These are phyloP conservation scores for Takashimella tepidaria DNA, from an alignment of 1,284 basidiomycete genomes.

Conservation along the genomic window DNA sequence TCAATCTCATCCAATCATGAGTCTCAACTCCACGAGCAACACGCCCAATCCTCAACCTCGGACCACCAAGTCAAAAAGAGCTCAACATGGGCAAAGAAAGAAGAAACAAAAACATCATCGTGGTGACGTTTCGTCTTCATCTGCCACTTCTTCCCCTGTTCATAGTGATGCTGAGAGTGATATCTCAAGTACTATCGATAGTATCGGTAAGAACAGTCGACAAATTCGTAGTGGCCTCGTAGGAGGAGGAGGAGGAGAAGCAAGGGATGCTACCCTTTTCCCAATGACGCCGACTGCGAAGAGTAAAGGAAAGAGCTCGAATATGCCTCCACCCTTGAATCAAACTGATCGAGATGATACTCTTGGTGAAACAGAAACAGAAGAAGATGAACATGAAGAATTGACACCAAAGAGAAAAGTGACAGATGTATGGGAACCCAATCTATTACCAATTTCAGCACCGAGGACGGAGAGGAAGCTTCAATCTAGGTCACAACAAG, in stretches of 20 bases:
- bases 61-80: not conserved
- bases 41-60: too few species aligned
- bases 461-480: conserved; percentile 21
- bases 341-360: not conserved
- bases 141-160: conserved; percentile 18
- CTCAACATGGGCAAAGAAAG: not conserved
- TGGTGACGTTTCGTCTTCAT: conserved; percentile 37
- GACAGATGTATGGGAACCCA: conserved; percentile 17
- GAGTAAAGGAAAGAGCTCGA: not conserved
- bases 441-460: conserved; percentile 9
- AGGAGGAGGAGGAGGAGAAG: conserved; percentile 1
- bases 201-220: not conserved
- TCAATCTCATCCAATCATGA: conserved; percentile 12
- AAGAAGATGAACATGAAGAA: conserved; percentile 1
- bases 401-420: conserved; percentile 29
- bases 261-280: too few species aligned
- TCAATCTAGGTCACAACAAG: conserved; percentile 22
- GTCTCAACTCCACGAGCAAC: not conserved
- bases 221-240: not conserved
- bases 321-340: not conserved
- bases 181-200: not conserved
- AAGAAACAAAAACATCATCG: conserved; percentile 21
- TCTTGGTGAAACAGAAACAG: too few species aligned
- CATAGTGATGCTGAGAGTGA: conserved; percentile 13
- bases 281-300: not conserved